These are phyloP conservation scores for Aspergillus sp. DNA, from an alignment of 2,329 filamentous ascomycete genomes.

Conservation along the genomic window DNA sequence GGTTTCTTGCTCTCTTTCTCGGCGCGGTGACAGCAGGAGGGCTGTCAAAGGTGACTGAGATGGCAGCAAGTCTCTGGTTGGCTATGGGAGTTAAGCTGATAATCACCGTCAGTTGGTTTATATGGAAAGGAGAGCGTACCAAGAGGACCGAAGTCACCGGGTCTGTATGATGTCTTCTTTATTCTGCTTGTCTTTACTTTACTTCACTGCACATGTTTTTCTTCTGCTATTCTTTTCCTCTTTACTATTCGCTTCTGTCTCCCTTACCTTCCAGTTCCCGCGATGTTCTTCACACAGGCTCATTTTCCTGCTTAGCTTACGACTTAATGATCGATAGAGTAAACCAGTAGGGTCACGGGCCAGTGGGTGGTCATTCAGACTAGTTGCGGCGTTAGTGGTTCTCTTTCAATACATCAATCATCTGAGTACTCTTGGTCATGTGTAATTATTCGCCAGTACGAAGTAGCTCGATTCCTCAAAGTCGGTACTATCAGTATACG, in stretches of 20 bases:
- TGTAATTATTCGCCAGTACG: too few species aligned
- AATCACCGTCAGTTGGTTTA: conserved; percentile 36
- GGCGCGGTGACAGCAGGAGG: conserved; percentile 44
- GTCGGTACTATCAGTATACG: too few species aligned
- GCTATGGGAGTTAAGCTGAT: conserved; percentile 37
- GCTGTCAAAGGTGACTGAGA: conserved; percentile 34
- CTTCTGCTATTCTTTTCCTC: not conserved
- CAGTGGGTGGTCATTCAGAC: not conserved
- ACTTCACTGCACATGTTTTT: not conserved
- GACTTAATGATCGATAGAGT: conserved; percentile 7
- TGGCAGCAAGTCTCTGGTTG: conserved; percentile 42
- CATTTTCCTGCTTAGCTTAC: not conserved
- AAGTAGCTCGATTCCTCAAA: too few species aligned
- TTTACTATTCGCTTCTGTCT: not conserved
- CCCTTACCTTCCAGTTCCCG: not conserved
- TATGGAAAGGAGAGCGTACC: conserved; percentile 31
- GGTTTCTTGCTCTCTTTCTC: conserved; percentile 39
- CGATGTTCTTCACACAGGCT: not conserved
- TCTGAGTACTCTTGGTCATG: too few species aligned
- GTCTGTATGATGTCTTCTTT: conserved; percentile 6
- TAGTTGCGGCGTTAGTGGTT: not conserved
- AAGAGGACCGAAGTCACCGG: conserved; percentile 6
- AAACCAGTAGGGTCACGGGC: not conserved
- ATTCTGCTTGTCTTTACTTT: not conserved
- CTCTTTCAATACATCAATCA: not conserved